These are phyloP conservation scores for Pezicula rhizophila DNA, from an alignment of 2,329 filamentous ascomycete genomes.

Conservation along the genomic window DNA sequence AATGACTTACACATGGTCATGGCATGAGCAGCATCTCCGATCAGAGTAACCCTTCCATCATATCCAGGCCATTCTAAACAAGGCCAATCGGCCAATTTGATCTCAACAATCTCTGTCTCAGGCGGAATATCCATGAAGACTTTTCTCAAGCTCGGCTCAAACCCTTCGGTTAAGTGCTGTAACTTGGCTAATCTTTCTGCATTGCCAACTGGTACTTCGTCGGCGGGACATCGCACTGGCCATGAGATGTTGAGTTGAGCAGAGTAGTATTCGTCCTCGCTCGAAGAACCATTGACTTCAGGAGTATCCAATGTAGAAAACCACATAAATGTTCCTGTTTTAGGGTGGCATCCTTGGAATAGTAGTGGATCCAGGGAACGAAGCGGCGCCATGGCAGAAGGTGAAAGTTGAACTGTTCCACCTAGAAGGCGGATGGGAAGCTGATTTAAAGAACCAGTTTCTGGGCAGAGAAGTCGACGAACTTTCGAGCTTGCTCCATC, in stretches of 20 bases:
- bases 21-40: conserved; percentile 50
- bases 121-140: conserved; percentile 35
- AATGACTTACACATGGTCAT: conserved; percentile 52
- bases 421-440: conserved; percentile 46
- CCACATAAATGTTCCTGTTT: conserved; percentile 45
- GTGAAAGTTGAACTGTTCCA: conserved; percentile 34
- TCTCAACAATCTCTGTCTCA: conserved; percentile 36
- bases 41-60: conserved; percentile 36
- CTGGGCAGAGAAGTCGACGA: conserved; percentile 32
- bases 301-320: conserved; percentile 26
- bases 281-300: conserved; percentile 11
- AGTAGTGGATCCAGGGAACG: conserved; percentile 46
- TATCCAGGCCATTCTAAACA: conserved; percentile 28
- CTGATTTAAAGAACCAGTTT: conserved; percentile 26
- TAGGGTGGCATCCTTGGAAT: conserved; percentile 46
- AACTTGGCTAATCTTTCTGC: conserved; percentile 36
- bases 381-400: conserved; percentile 36
- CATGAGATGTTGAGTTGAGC: conserved; percentile 33
- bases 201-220: conserved; percentile 35
- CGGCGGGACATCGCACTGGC: conserved; percentile 30
- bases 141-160: conserved; percentile 43
- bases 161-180: conserved; percentile 36
- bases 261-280: conserved; percentile 9
- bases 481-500: conserved; percentile 43
- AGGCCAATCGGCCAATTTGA: conserved; percentile 45